Evolutionary conservation across 331 rosid genomes (phyloP).

Genomic region (Stylosanthes scabra): DNA sequence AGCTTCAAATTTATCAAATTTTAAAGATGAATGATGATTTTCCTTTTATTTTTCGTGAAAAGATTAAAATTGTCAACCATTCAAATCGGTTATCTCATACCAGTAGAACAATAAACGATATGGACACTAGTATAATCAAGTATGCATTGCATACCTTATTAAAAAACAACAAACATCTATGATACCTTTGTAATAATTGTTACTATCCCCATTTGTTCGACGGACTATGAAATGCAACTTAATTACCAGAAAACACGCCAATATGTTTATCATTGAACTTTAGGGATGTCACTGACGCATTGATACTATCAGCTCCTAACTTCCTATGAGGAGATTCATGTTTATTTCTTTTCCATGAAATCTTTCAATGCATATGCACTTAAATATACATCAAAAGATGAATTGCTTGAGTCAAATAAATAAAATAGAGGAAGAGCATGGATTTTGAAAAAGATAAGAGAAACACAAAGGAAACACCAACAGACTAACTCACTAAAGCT

Average conservation of each 20-base stretch:
- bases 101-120: not conserved
- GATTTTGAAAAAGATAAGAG: too few species aligned
- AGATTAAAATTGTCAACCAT: not conserved
- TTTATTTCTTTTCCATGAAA: not conserved
- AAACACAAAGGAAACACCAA: not conserved
- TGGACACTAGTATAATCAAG: not conserved
- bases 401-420: slow-evolving; percentile 11
- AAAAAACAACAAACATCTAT: not conserved
- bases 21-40: not conserved
- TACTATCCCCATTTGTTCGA: not conserved
- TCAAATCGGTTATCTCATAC: not conserved
- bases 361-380: not conserved
- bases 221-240: not conserved
- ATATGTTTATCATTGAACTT: slow-evolving; percentile 4
- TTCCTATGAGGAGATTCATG: not conserved
- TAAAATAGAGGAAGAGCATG: not conserved
- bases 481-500: not conserved
- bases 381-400: not conserved
- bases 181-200: not conserved
- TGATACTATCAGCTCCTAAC: slow-evolving; percentile 10
- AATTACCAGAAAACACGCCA: too few species aligned
- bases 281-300: not conserved
- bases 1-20: not conserved
- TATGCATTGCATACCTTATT: not conserved
- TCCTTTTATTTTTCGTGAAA: too few species aligned